A percentile compares a stretch with the other conserved stretches of the same genome.
Evolutionary conservation across 257 asterid species (phyloP).

Genomic region (Nicotiana benthamiana): DNA sequence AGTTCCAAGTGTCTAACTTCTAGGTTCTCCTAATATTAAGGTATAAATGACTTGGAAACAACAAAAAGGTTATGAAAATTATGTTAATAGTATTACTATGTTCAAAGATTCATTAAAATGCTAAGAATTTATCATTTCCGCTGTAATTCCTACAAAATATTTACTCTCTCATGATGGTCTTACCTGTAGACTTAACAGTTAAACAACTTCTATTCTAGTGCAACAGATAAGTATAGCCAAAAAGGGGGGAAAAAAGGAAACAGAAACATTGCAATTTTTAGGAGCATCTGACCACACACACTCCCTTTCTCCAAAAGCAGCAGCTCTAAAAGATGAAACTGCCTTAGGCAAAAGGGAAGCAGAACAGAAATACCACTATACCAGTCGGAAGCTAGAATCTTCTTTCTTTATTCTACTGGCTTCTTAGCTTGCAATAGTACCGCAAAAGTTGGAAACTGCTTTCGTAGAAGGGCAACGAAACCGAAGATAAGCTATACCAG

Average conservation of each 20-base stretch:
- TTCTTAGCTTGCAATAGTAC: background rate
- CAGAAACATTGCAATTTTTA: too few relatives aligned
- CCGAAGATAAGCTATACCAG: background rate
- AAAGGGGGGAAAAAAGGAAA: too few relatives aligned
- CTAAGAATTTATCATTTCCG: background rate
- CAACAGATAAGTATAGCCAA: too few relatives aligned
- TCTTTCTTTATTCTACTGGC: background rate
- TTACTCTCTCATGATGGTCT: too few relatives aligned
- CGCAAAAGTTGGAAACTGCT: background rate
- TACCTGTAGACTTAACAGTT: too few relatives aligned
- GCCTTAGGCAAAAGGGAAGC: background rate
- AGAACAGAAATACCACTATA: background rate
- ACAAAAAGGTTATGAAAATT: background rate
- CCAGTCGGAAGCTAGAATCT: background rate
- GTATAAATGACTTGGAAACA: background rate
- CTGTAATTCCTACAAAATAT: too few relatives aligned
- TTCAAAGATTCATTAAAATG: background rate
- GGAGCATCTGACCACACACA: too few relatives aligned
- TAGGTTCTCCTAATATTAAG: background rate
- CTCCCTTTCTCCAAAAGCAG: too few relatives aligned
- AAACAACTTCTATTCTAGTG: too few relatives aligned
- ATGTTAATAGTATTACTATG: background rate
- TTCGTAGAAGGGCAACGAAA: background rate
- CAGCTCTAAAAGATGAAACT: too few relatives aligned
- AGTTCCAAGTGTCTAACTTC: background rate